These are phyloP conservation scores for Euryodendron excelsum DNA, from an alignment of 148 eudicot genomes.

Conservation along the genomic window DNA sequence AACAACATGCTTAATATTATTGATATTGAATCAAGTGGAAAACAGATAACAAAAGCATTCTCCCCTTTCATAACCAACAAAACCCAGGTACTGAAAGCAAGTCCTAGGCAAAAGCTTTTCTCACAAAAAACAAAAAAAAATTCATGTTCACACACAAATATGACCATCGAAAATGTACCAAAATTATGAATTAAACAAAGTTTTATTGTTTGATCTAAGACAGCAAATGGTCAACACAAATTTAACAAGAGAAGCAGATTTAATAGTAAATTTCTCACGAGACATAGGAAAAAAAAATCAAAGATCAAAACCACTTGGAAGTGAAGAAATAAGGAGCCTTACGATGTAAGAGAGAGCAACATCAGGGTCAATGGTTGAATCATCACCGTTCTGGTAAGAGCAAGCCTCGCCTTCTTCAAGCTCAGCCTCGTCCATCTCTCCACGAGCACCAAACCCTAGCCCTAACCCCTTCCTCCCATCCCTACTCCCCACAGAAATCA, in stretches of 20 bases:
- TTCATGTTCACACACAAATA: neutral
- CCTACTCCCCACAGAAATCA: conserved; percentile 72
- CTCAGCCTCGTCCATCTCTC: conserved; percentile 64
- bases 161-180: neutral
- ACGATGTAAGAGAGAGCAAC: conserved; percentile 84
- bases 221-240: conserved; percentile 10
- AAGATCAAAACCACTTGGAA: conserved; percentile 4
- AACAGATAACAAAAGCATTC: neutral
- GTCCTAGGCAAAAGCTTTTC: neutral
- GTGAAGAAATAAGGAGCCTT: conserved; percentile 27
- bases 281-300: neutral
- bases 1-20: neutral
- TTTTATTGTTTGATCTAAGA: conserved; percentile 5
- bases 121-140: neutral
- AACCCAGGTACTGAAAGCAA: neutral
- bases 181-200: neutral
- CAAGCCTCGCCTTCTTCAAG: conserved; percentile 93
- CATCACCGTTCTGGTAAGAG: conserved; percentile 46
- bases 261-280: neutral
- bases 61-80: neutral
- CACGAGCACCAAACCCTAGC: conserved; percentile 37
- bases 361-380: conserved; percentile 85
- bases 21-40: neutral
- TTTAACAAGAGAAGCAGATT: neutral
- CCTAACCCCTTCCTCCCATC: conserved; percentile 69